A percentile compares a stretch with the other conserved stretches of the same genome.
phyloP scores from a whole-genome alignment of 208 protist species.

The Leishmania amazonensis region DNA sequence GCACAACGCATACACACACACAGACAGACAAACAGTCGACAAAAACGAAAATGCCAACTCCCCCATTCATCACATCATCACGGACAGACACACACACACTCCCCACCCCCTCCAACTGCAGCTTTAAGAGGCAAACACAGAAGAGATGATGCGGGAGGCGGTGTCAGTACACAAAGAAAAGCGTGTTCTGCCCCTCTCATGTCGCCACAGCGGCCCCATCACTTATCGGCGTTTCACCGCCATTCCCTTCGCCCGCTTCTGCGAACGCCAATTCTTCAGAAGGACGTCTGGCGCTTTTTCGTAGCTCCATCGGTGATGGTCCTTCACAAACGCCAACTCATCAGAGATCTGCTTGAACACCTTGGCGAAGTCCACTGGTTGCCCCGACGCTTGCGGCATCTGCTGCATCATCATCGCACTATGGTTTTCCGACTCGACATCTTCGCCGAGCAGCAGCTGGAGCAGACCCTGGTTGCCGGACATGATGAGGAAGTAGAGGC shows the following conservation, averaged over 20 bases:
- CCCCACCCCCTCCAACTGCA: neutral
- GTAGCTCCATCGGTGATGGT: constrained; percentile 74
- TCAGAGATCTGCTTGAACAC: constrained; percentile 79
- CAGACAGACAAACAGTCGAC: neutral
- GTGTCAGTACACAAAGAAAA: neutral
- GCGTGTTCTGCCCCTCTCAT: neutral
- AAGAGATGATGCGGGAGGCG: neutral
- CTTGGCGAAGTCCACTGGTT: constrained; percentile 79
- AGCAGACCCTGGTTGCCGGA: constrained; percentile 94
- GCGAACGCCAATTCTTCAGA: constrained; percentile 56
- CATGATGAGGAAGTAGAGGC: constrained; percentile 96
- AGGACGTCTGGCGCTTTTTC: constrained; percentile 67
- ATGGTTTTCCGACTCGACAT: constrained; percentile 50
- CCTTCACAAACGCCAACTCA: constrained; percentile 74
- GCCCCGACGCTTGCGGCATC: constrained; percentile 50
- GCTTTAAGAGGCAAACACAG: neutral
- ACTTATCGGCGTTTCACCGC: constrained; percentile 16
- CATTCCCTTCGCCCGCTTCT: constrained; percentile 29
- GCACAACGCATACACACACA: neutral
- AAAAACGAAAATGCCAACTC: neutral
- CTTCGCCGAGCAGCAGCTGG: constrained; percentile 90
- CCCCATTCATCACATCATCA: neutral
- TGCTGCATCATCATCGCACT: constrained; percentile 53
- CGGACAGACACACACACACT: neutral
- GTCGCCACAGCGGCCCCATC: too few species aligned